phyloP scores from a whole-genome alignment of 768 basidiomycete genomes.

The Cyathus striatus region DNA sequence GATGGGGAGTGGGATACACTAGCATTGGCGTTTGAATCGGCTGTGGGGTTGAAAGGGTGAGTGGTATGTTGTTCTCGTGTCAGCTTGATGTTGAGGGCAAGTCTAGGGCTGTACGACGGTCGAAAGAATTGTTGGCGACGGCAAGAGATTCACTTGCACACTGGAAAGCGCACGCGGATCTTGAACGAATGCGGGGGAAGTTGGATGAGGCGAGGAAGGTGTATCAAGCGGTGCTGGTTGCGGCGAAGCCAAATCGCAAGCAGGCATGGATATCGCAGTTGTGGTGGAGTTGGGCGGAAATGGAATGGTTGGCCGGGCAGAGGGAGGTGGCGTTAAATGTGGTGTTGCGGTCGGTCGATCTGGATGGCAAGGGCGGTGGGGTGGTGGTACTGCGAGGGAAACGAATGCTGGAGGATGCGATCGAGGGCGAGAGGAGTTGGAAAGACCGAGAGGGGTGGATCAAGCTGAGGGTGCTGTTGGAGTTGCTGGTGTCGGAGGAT shows the following conservation, averaged over 20 bases:
- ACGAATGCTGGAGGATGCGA: slow-evolving; percentile 53
- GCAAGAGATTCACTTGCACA: slow-evolving; percentile 52
- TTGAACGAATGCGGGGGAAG: slow-evolving; percentile 64
- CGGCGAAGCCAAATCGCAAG: slow-evolving; percentile 30
- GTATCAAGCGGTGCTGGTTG: slow-evolving; percentile 61
- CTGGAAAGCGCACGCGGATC: slow-evolving; percentile 75
- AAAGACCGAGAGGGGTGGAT: slow-evolving; percentile 63
- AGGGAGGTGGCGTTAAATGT: slow-evolving; percentile 46
- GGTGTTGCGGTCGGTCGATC: slow-evolving; percentile 47
- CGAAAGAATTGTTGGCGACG: slow-evolving; percentile 54
- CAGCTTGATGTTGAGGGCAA: slow-evolving; percentile 1
- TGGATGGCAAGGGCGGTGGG: slow-evolving; percentile 44
- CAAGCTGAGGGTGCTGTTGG: slow-evolving; percentile 59
- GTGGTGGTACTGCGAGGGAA: slow-evolving; percentile 60
- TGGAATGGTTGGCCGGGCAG: slow-evolving; percentile 68
- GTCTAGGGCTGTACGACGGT: slow-evolving; percentile 62
- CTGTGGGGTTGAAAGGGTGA: slow-evolving; percentile 53
- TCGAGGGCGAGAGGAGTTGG: slow-evolving; percentile 29
- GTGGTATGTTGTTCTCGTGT: slow-evolving; percentile 8
- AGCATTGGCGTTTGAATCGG: slow-evolving; percentile 64
- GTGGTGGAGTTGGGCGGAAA: slow-evolving; percentile 84
- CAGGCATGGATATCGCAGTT: slow-evolving; percentile 36
- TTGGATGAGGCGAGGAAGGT: slow-evolving; percentile 71
- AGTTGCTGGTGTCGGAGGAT: slow-evolving; percentile 47
- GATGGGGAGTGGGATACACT: slow-evolving; percentile 65